Percentiles rank a stretch among this genome's conserved stretches.
Conservation (phyloP, 2,329 filamentous ascomycete genomes). For the Aspergillus thermomutatus region DNA sequence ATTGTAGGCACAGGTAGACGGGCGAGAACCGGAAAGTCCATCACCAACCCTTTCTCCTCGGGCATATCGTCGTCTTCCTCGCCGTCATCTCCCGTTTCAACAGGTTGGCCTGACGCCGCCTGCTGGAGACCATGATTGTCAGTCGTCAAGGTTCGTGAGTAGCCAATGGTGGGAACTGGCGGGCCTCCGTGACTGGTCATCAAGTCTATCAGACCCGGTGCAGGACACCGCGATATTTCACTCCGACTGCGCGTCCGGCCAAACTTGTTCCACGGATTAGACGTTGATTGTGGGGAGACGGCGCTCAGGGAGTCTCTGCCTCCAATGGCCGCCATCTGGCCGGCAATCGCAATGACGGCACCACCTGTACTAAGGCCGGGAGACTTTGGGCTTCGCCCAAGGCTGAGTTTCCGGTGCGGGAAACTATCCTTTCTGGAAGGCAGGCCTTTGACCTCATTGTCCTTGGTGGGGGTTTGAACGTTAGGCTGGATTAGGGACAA, state of each 20-base stretch:
- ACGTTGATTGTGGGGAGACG: slow-evolving; percentile 34
- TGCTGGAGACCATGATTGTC: slow-evolving; percentile 12
- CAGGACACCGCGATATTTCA: slow-evolving; percentile 47
- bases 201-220: slow-evolving; percentile 49
- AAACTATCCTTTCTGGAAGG: slow-evolving; percentile 31
- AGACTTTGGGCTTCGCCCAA: slow-evolving; percentile 35
- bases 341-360: slow-evolving; percentile 45
- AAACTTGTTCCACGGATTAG: slow-evolving; percentile 46
- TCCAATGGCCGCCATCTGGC: slow-evolving; percentile 44
- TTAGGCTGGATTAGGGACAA: slow-evolving; percentile 27
- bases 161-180: slow-evolving; percentile 54
- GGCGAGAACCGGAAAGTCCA: slow-evolving; percentile 60
- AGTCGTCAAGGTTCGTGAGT: slow-evolving; percentile 31
- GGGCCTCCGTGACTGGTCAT: slow-evolving; percentile 58
- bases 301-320: slow-evolving; percentile 58
- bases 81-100: slow-evolving; percentile 39
- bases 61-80: slow-evolving; percentile 54
- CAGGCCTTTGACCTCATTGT: slow-evolving; percentile 15
- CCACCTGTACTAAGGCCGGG: slow-evolving; percentile 38
- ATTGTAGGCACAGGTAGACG: slow-evolving; percentile 69
- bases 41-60: slow-evolving; percentile 60
- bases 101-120: slow-evolving; percentile 6
- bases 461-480: slow-evolving; percentile 22
- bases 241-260: slow-evolving; percentile 56
- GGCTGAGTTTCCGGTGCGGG: slow-evolving; percentile 36